These are phyloP conservation scores for Hypoxylon perforatum DNA, from an alignment of 495 filamentous ascomycete species.

Conservation along the genomic window DNA sequence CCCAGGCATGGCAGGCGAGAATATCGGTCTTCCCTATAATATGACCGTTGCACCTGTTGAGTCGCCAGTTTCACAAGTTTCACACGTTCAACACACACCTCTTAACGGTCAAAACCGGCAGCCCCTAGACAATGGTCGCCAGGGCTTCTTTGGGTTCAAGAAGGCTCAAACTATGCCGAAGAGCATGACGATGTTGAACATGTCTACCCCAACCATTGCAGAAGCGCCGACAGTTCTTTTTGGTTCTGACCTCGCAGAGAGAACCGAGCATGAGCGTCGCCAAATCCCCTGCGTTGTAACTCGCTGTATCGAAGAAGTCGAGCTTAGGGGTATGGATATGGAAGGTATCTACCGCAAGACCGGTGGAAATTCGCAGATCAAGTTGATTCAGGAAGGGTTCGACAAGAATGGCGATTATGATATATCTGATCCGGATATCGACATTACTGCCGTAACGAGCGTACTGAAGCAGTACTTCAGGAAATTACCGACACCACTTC, in stretches of 20 bases:
- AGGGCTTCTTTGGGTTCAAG: conserved; percentile 82
- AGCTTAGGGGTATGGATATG: conserved; percentile 95
- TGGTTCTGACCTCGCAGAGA: conserved; percentile 86
- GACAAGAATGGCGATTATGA: conserved; percentile 86
- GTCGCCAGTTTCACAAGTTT: conserved; percentile 50
- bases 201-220: conserved; percentile 58
- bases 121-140: conserved; percentile 66
- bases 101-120: conserved; percentile 46
- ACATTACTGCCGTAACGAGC: conserved; percentile 96
- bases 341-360: conserved; percentile 99
- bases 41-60: conserved; percentile 65
- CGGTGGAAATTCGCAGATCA: conserved; percentile 87
- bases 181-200: conserved; percentile 66
- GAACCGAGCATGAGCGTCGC: conserved; percentile 88
- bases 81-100: conserved; percentile 12
- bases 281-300: conserved; percentile 91
- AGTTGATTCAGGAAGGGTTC: conserved; percentile 88
- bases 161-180: conserved; percentile 60
- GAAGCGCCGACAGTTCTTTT: conserved; percentile 77
- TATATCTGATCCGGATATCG: conserved; percentile 90
- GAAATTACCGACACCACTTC: conserved; percentile 87
- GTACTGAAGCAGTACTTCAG: conserved; percentile 98
- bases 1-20: conserved; percentile 63
- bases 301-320: conserved; percentile 97
- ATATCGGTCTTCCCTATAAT: conserved; percentile 70